Conservation (phyloP, 768 basidiomycete genomes). For the Macrolepiota albuminosa region DNA sequence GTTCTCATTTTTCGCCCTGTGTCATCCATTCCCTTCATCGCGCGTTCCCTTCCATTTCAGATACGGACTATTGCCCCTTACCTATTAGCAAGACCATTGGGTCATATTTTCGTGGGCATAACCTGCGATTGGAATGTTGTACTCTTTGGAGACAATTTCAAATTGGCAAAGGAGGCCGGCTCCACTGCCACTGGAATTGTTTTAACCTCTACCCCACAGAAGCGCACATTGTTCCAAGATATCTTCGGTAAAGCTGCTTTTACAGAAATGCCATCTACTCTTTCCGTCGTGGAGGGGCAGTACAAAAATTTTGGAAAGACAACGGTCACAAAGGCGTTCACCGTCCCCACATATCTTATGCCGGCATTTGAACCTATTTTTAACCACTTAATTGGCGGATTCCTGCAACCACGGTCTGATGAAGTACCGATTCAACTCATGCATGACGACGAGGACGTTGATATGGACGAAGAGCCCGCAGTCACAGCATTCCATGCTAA, state of each 20-base stretch:
- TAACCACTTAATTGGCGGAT: slow-evolving; percentile 42
- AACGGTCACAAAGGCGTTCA: slow-evolving; percentile 32
- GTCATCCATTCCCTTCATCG: slow-evolving; percentile 40
- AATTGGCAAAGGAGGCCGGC: slow-evolving; percentile 36
- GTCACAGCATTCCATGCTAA: slow-evolving; percentile 11
- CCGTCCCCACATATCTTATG: slow-evolving; percentile 69
- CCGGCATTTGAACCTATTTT: slow-evolving; percentile 73
- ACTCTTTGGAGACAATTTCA: slow-evolving; percentile 58
- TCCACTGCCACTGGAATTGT: slow-evolving; percentile 33
- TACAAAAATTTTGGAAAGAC: slow-evolving; percentile 1
- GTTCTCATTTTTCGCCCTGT: slow-evolving; percentile 45
- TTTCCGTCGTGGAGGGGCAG: slow-evolving; percentile 5
- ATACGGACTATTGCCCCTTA: slow-evolving; percentile 46
- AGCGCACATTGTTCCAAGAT: slow-evolving; percentile 77
- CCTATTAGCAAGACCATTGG: slow-evolving; percentile 23
- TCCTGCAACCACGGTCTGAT: slow-evolving; percentile 26
- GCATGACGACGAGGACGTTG: slow-evolving; percentile 35
- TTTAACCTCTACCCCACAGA: slow-evolving; percentile 22
- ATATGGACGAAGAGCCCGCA: slow-evolving; percentile 35
- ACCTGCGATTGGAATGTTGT: slow-evolving; percentile 62
- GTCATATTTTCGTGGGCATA: slow-evolving; percentile 64
- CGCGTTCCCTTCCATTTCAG: slow-evolving; percentile 54
- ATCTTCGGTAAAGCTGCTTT: slow-evolving; percentile 85
- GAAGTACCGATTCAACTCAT: slow-evolving; percentile 7
- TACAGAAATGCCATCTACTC: slow-evolving; percentile 20